Base-by-base conservation (phyloP, 768 basidiomycete genomes). In the Rhodotorula babjevae region DNA sequence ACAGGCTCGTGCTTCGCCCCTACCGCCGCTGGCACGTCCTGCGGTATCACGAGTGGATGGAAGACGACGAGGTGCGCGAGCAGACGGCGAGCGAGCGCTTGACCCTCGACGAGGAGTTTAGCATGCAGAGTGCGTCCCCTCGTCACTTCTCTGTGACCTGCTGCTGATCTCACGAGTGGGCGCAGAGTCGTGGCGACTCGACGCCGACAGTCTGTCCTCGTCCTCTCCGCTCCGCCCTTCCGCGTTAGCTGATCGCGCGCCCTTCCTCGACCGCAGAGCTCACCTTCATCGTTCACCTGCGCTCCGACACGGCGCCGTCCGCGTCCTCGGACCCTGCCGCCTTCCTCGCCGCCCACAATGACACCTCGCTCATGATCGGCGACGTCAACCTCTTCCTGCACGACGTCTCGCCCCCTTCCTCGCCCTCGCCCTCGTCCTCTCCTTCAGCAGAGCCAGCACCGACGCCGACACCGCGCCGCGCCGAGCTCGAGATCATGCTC, bases 11-110 rank as follows among this genome's bases (percentile, higher is more conserved):
- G 31, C 84, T 97, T 18, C 88, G 93, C 0, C 93, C 92, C 11
- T 95, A 95, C 80, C 84, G 85, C 81, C 86, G 81, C 42, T 84
- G 85, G 76, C 86, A 87, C 79, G 86, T 85, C 29, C 71, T 93
- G 90, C 89, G 82, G 78, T 97, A 96, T 78, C 87, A 94, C 79
- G 84, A 84, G 73, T 97, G 93, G 93, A 95, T 97, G 93, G 83
- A 85, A 42, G 85, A 86, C 79, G 85, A 86, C 47, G 87, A 87
- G 73, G 82, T 97, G 65, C 85, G 88, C 55, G 84, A 86, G 61
- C 83, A 89, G 27, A 96, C 92, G 0, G 92, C 92, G 10, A 92
- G 90, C 69, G 92, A 95, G 76, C 88, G 89, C 9, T 84, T 96
- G 55, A 86, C 85, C 15, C 81, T 92, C 14, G 87, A 89, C 71